Conservation (phyloP, 2,329 filamentous ascomycete genomes). For the Xylaria sp. region DNA sequence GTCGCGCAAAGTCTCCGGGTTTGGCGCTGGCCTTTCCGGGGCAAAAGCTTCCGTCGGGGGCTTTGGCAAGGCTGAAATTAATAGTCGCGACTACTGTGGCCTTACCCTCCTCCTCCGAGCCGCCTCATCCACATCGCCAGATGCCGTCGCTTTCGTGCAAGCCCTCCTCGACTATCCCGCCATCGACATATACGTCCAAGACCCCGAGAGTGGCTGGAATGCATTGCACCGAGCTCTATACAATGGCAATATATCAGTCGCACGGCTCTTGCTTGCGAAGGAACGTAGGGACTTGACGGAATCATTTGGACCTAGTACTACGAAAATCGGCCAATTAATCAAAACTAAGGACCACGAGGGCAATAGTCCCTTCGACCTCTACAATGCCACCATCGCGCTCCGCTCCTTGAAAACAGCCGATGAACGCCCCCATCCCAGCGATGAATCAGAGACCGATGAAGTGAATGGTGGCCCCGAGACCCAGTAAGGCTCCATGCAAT, state of each 20-base stretch:
- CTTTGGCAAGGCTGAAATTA: slow-evolving; percentile 75
- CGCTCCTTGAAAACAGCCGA: slow-evolving; percentile 66
- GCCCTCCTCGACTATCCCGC: slow-evolving; percentile 84
- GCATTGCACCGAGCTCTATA: slow-evolving; percentile 92
- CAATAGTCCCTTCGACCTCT: slow-evolving; percentile 93
- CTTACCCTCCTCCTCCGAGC: slow-evolving; percentile 87
- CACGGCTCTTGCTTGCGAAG: slow-evolving; percentile 81
- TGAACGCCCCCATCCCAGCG: slow-evolving; percentile 55
- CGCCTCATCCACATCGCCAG: slow-evolving; percentile 77
- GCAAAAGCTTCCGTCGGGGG: slow-evolving; percentile 58
- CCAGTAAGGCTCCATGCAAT: slow-evolving; percentile 42
- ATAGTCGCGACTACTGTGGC: slow-evolving; percentile 83
- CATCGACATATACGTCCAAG: slow-evolving; percentile 87
- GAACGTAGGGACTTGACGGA: slow-evolving; percentile 74
- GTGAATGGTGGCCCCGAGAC: slow-evolving; percentile 51
- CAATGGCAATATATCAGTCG: slow-evolving; percentile 87
- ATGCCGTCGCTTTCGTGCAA: slow-evolving; percentile 78
- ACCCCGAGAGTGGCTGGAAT: slow-evolving; percentile 95
- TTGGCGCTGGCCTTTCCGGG: slow-evolving; percentile 56
- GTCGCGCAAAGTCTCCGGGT: slow-evolving; percentile 64
- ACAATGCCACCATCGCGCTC: slow-evolving; percentile 85
- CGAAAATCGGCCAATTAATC: slow-evolving; percentile 79
- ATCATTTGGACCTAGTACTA: slow-evolving; percentile 67
- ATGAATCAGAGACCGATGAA: slow-evolving; percentile 67
- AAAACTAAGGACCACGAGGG: slow-evolving; percentile 97